phyloP scores from a whole-genome alignment of 495 filamentous ascomycete genomes.

The Neurospora sp. region DNA sequence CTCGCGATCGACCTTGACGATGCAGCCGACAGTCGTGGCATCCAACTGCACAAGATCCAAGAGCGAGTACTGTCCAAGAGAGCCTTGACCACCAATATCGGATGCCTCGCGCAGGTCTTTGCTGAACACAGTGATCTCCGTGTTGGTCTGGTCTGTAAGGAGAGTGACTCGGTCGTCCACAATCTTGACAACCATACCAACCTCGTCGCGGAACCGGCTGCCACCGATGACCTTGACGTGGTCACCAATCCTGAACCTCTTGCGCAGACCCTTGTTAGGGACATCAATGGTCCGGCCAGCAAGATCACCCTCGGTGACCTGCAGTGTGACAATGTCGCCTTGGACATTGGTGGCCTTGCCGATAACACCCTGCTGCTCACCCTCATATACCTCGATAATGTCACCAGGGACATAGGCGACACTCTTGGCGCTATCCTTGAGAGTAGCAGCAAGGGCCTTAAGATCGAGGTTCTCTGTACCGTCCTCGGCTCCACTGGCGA shows the following conservation, averaged over 20 bases:
- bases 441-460: conserved; percentile 72
- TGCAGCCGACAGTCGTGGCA: conserved; percentile 78
- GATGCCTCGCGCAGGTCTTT: conserved; percentile 89
- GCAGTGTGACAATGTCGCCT: conserved; percentile 81
- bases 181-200: conserved; percentile 94
- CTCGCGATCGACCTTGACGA: conserved; percentile 92
- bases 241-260: conserved; percentile 86
- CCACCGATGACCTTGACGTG: conserved; percentile 98
- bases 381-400: conserved; percentile 88
- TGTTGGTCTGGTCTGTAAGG: conserved; percentile 79
- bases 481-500: conserved; percentile 79
- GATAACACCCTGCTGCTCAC: conserved; percentile 85
- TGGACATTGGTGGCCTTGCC: conserved; percentile 83
- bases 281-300: conserved; percentile 81
- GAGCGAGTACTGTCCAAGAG: conserved; percentile 76
- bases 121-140: conserved; percentile 95
- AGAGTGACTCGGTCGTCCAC: conserved; percentile 84
- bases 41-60: conserved; percentile 94
- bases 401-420: conserved; percentile 85
- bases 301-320: conserved; percentile 75
- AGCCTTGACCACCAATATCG: conserved; percentile 72
- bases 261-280: conserved; percentile 84
- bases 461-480: conserved; percentile 91
- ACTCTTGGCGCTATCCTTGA: conserved; percentile 66
- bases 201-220: conserved; percentile 83